Evolutionary conservation across 257 asterid species (phyloP), one percentile per base, ranked within the genome.

Genomic region (Scutellaria barbata): DNA sequence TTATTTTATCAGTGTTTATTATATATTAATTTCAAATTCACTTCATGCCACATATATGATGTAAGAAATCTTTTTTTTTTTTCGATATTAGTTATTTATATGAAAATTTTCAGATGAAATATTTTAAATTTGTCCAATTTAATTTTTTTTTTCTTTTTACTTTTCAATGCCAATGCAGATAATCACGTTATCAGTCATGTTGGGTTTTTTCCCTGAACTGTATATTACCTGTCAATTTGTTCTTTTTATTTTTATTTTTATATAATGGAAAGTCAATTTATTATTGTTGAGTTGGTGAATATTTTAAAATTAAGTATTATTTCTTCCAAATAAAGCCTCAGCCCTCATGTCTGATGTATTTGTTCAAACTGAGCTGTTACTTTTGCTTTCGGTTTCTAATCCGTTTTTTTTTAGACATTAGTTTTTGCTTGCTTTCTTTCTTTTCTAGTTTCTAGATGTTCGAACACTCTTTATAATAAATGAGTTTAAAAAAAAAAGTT

Each of bases 351-450:
- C 12, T 63, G 25, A 22, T 63, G 66, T 14, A 37, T 37, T 59
- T 37, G 66, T 59, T 59, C 66, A 59, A 37, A 59, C 47, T 59
- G 66, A 59, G 66, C 30, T 59, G 68, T 63, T 65, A 25, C 30
- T 65, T 65, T 45, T 4, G 58, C 46, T 25, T 48, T 47, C 58
- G 10, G 42, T 12, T 59, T 59, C 47, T 35, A 10, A 55, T 22
- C 11, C 4, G 0, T 6, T 25, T 13, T 18, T 37, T 5, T 39
- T 12, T 60, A 52, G 18, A 52, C 8, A 7, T 18, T 18, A 18
- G 4, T 55, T 25, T n/a, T 46, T 41, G 1, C 20, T 2, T 41
- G 10, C 16, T 43, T n/a, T n/a, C n/a, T n/a, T n/a, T n/a, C n/a
- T n/a, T n/a, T n/a, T n/a, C n/a, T n/a, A n/a, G n/a, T n/a, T n/a